Percentiles rank a stretch among this genome's conserved stretches.
These are phyloP conservation scores for Picea glauca DNA, from an alignment of 75 land plant genomes.

Conservation along the genomic window DNA sequence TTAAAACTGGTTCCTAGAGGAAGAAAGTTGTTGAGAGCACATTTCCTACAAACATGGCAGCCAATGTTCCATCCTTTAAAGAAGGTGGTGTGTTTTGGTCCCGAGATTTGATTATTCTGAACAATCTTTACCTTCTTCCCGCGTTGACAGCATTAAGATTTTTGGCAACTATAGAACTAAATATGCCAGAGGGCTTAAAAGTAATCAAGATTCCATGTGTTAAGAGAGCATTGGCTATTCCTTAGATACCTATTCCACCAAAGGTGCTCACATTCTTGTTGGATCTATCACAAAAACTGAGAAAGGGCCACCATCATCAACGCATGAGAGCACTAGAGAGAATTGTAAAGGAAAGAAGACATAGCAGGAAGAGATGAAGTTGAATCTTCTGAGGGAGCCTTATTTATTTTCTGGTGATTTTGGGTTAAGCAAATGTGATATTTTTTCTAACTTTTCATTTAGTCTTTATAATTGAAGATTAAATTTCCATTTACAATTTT, in stretches of 20 bases:
- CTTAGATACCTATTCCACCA: background rate
- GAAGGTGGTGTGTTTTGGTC: too few species aligned
- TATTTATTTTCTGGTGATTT: background rate
- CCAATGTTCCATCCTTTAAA: too few species aligned
- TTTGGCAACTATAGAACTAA: too few species aligned
- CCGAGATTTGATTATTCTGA: too few species aligned
- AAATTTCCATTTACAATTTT: background rate
- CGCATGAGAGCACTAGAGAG: background rate
- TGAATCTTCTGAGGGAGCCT: background rate
- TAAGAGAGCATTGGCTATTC: background rate
- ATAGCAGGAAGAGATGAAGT: conserved; percentile 1
- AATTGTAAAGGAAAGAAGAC: background rate
- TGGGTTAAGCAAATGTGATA: background rate
- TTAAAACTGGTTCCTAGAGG: too few species aligned
- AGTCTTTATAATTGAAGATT: background rate
- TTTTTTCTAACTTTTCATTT: background rate
- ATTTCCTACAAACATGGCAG: too few species aligned
- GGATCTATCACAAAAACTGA: background rate
- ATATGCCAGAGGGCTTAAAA: background rate
- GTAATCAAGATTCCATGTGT: background rate
- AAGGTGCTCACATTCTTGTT: background rate
- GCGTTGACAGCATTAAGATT: too few species aligned
- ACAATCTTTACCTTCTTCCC: too few species aligned
- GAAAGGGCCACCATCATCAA: background rate
- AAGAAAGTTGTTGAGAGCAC: too few species aligned